Conservation (phyloP, 169 alveolate species). For the Plasmodium reichenowi region DNA sequence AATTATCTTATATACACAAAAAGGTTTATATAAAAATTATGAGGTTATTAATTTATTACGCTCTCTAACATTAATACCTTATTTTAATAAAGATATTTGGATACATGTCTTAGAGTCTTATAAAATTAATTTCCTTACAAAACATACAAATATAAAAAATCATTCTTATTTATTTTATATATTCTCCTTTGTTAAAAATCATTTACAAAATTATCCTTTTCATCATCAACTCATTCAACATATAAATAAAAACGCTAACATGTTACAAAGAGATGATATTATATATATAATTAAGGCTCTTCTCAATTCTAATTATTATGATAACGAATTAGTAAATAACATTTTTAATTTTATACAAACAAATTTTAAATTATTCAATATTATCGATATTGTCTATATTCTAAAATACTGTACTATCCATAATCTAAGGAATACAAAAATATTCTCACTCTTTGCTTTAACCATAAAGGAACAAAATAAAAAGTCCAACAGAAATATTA, state of each 20-base stretch:
- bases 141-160: slow-evolving; percentile 46
- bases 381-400: slow-evolving; percentile 67
- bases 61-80: slow-evolving; percentile 60
- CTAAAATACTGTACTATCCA: slow-evolving; percentile 58
- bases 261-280: slow-evolving; percentile 28
- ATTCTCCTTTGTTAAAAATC: slow-evolving; percentile 41
- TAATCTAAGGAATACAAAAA: slow-evolving; percentile 26
- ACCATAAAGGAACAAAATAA: slow-evolving; percentile 52
- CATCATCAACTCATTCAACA: slow-evolving; percentile 23
- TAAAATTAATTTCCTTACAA: slow-evolving; percentile 30
- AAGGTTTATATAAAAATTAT: slow-evolving; percentile 50
- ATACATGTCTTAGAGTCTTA: slow-evolving; percentile 20
- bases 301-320: slow-evolving; percentile 50
- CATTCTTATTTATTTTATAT: slow-evolving; percentile 63
- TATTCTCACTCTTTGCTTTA: slow-evolving; percentile 37
- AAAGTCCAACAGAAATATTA: slow-evolving; percentile 11
- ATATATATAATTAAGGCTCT: slow-evolving; percentile 51
- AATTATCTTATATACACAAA: slow-evolving; percentile 16
- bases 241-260: slow-evolving; percentile 35
- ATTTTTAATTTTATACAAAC: slow-evolving; percentile 40
- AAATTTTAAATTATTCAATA: slow-evolving; percentile 33
- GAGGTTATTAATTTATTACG: slow-evolving; percentile 64
- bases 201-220: slow-evolving; percentile 14
- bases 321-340: slow-evolving; percentile 54
- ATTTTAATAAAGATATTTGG: slow-evolving; percentile 50